A percentile compares a stretch with the other conserved stretches of the same genome.
phyloP scores from a whole-genome alignment of 2,329 filamentous ascomycete genomes.

The Sclerotinia nivalis region DNA sequence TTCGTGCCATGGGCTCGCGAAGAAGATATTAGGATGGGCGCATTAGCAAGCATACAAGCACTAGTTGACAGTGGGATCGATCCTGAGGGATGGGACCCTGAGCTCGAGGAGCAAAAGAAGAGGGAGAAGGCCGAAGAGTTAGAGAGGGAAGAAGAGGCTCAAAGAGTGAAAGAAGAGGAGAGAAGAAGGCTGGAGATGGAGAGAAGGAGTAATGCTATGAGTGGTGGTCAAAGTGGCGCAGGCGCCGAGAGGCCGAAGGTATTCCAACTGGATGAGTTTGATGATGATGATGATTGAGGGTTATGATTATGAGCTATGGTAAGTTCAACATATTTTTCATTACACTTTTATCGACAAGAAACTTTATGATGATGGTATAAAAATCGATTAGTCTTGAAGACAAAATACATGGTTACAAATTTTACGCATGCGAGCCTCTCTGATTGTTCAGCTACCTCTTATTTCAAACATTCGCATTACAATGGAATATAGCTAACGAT shows the following conservation, averaged over 20 bases:
- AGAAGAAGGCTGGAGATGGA: constrained; percentile 34
- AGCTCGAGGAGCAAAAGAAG: constrained; percentile 41
- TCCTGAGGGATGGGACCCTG: constrained; percentile 59
- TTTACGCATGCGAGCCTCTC: constrained; percentile 72
- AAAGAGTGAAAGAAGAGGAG: constrained; percentile 42
- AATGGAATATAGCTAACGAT: neutral
- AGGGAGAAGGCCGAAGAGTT: constrained; percentile 40
- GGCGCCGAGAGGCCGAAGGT: constrained; percentile 41
- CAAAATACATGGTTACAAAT: constrained; percentile 83
- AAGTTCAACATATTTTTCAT: neutral
- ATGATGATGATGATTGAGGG: constrained; percentile 43
- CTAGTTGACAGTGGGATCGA: constrained; percentile 64
- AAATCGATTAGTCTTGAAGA: constrained; percentile 99
- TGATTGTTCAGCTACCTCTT: constrained; percentile 49
- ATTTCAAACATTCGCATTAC: neutral
- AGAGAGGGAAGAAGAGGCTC: constrained; percentile 29
- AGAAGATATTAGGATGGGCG: constrained; percentile 67
- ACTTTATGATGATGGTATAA: constrained; percentile 66
- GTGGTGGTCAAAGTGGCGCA: constrained; percentile 23
- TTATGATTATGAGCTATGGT: neutral
- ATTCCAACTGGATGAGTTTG: constrained; percentile 46
- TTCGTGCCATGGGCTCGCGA: constrained; percentile 79
- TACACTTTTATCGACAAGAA: neutral
- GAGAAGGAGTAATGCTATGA: constrained; percentile 30
- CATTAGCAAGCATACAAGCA: constrained; percentile 63